Evolutionary conservation across 176 grass and related monocot species (phyloP).

Genomic region (Eragrostis nindensis): DNA sequence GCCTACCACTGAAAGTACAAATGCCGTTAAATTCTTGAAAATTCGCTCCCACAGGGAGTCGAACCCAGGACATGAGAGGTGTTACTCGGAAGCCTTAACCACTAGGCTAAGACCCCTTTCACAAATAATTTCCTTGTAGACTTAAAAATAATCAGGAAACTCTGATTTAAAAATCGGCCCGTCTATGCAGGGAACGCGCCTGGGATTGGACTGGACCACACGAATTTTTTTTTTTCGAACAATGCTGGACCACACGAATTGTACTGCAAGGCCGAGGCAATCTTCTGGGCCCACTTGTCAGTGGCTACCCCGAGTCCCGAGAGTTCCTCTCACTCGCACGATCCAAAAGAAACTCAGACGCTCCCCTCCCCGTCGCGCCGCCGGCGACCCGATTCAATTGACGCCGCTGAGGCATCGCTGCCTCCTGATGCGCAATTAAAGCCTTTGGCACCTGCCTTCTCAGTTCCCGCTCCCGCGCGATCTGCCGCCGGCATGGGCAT

Average conservation of each 20-base stretch:
- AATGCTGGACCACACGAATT: no score
- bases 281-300: neutral
- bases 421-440: neutral
- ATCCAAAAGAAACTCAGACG: conserved; percentile 24
- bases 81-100: no score
- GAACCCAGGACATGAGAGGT: no score
- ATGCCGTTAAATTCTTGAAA: no score
- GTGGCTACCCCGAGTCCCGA: neutral
- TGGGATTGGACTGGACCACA: neutral
- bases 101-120: no score
- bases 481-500: neutral
- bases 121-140: no score
- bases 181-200: neutral
- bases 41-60: no score
- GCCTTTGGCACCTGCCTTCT: neutral
- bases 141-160: no score
- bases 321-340: conserved; percentile 22
- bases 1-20: no score
- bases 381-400: conserved; percentile 27
- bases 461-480: neutral
- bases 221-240: no score
- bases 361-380: conserved; percentile 16
- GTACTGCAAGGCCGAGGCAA: neutral
- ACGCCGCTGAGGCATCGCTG: neutral
- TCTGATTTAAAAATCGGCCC: no score